A percentile compares a stretch with the other conserved stretches of the same genome.
phyloP scores from a whole-genome alignment of 192 early-diverging fungal genomes.

The Dissophora ornata region DNA sequence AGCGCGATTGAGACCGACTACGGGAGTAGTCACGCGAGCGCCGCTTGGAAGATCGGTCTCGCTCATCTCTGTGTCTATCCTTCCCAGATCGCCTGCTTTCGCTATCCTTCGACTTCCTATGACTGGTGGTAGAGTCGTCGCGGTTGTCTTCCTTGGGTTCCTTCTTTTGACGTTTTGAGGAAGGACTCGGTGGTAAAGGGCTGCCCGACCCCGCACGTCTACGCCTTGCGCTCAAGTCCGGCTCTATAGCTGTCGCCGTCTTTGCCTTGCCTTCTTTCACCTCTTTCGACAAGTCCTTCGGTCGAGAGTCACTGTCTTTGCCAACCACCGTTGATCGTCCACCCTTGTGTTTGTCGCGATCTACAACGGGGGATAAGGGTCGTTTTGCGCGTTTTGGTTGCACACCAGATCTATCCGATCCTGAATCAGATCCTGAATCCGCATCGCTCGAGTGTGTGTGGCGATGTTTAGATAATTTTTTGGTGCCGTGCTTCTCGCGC shows the following conservation, averaged over 20 bases:
- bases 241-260: background rate
- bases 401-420: background rate
- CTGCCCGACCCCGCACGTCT: background rate
- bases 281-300: background rate
- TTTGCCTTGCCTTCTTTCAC: background rate
- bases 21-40: background rate
- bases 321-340: background rate
- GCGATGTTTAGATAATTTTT: background rate
- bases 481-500: background rate
- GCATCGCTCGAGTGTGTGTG: background rate
- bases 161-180: background rate
- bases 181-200: background rate
- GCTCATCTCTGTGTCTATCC: background rate
- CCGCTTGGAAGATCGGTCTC: background rate
- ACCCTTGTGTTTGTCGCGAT: background rate
- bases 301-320: background rate
- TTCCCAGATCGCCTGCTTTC: background rate
- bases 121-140: background rate
- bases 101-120: background rate
- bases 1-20: conserved; percentile 9
- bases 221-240: background rate
- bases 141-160: background rate
- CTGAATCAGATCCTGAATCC: background rate
- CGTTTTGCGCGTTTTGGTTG: background rate
- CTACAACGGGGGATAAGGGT: background rate